phyloP scores from a whole-genome alignment of 169 alveolate species.

The Theileria orientalis region DNA sequence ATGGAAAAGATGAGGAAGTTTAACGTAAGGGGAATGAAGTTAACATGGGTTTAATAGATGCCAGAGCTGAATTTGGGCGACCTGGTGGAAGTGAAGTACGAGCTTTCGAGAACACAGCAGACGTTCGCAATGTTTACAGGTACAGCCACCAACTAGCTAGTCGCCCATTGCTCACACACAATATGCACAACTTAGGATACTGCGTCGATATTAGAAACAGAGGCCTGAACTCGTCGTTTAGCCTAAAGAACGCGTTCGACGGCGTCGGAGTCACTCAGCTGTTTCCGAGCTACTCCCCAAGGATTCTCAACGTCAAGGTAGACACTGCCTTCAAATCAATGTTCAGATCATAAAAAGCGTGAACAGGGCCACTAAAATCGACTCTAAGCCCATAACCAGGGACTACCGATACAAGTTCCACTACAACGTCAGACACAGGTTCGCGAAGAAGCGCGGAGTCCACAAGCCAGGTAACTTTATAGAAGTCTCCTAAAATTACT shows the following conservation, averaged over 20 bases:
- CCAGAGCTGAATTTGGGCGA: conserved; percentile 70
- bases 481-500: not conserved
- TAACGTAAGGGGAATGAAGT: conserved; percentile 40
- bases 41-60: conserved; percentile 23
- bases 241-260: conserved; percentile 76
- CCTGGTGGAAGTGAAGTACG: conserved; percentile 75
- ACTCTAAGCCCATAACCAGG: conserved; percentile 76
- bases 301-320: conserved; percentile 73
- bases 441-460: conserved; percentile 71
- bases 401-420: conserved; percentile 86
- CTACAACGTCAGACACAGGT: conserved; percentile 77
- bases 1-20: conserved; percentile 72
- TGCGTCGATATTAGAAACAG: conserved; percentile 71
- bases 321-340: not conserved
- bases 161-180: not conserved
- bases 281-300: conserved; percentile 74
- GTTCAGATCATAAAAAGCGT: conserved; percentile 34
- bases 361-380: not conserved
- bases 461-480: conserved; percentile 82
- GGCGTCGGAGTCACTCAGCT: conserved; percentile 79
- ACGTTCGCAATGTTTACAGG: conserved; percentile 79
- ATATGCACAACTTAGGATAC: conserved; percentile 62
- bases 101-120: conserved; percentile 77
- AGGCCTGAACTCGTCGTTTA: conserved; percentile 74
- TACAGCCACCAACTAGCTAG: no score